Evolutionary conservation across 2,329 filamentous ascomycete genomes (phyloP).

Genomic region (Zasmidium citrigriseum): DNA sequence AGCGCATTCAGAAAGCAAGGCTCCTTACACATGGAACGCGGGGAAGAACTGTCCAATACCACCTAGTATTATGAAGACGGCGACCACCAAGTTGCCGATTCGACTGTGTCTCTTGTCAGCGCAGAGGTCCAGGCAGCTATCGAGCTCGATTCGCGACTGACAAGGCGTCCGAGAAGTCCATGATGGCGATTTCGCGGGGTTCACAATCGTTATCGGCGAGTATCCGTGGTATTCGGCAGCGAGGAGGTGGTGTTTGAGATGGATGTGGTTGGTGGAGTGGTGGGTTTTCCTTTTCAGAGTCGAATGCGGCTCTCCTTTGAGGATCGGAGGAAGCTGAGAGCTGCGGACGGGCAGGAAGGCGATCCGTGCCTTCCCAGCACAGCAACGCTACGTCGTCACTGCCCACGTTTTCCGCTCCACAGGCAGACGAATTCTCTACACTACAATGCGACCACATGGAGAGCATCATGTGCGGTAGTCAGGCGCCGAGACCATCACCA

Average conservation of each 20-base stretch:
- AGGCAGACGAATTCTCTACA: background rate
- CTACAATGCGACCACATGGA: no score
- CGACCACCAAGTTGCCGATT: conserved; percentile 88
- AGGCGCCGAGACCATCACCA: no score
- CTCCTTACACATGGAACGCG: conserved; percentile 53
- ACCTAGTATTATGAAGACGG: conserved; percentile 82
- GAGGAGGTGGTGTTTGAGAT: conserved; percentile 1
- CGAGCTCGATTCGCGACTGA: conserved; percentile 51
- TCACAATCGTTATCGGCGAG: background rate
- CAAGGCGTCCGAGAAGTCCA: conserved; percentile 95
- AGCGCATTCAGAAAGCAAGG: background rate
- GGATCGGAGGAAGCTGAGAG: background rate
- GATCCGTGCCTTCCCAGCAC: no score
- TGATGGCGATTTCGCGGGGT: conserved; percentile 44
- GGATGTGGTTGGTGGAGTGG: conserved; percentile 2
- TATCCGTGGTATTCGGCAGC: background rate
- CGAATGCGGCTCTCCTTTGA: conserved; percentile 8
- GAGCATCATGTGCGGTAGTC: background rate
- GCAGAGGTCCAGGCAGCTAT: conserved; percentile 13
- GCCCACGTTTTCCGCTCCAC: background rate
- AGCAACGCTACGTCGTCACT: conserved; percentile 1
- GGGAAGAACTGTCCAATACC: conserved; percentile 73
- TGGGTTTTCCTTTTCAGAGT: conserved; percentile 8
- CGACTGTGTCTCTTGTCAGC: conserved; percentile 60
- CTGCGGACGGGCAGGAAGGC: no score